Evolutionary conservation across 371 early-diverging fungal genomes (phyloP).

Genomic region (Mucor plumbeus): DNA sequence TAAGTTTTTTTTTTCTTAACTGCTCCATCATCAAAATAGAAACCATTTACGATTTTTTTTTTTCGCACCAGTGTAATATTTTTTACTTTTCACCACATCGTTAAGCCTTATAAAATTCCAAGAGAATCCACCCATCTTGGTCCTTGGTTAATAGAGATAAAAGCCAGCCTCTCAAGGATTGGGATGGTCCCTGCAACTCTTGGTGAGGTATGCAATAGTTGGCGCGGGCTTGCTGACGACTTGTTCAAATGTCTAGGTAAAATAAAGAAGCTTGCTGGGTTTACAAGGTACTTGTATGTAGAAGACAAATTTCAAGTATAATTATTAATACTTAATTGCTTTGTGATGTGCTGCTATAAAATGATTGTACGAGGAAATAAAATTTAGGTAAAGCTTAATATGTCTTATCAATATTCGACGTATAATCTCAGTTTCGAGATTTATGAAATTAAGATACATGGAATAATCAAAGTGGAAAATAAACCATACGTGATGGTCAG

Average conservation of each 20-base stretch:
- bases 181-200: conserved; percentile 23
- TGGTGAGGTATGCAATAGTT: conserved; percentile 28
- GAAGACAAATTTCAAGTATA: conserved; percentile 23
- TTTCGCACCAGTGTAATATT: background rate
- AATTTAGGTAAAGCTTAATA: conserved; percentile 21
- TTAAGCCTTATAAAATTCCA: conserved; percentile 27
- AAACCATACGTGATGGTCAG: conserved; percentile 9
- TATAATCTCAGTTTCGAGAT: conserved; percentile 19
- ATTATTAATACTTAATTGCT: conserved; percentile 19
- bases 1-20: background rate
- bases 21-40: conserved; percentile 6
- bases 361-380: conserved; percentile 23
- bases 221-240: conserved; percentile 25
- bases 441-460: conserved; percentile 15
- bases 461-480: conserved; percentile 21
- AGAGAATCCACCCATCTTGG: conserved; percentile 23
- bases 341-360: conserved; percentile 17
- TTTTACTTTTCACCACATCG: conserved; percentile 20
- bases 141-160: conserved; percentile 26
- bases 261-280: conserved; percentile 18
- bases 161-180: conserved; percentile 24
- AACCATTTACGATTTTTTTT: conserved; percentile 15
- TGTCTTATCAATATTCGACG: conserved; percentile 14
- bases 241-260: conserved; percentile 29
- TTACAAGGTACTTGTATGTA: conserved; percentile 23